These are phyloP conservation scores for Apiospora phragmitis DNA, from an alignment of 2,329 filamentous ascomycete genomes.

Conservation along the genomic window DNA sequence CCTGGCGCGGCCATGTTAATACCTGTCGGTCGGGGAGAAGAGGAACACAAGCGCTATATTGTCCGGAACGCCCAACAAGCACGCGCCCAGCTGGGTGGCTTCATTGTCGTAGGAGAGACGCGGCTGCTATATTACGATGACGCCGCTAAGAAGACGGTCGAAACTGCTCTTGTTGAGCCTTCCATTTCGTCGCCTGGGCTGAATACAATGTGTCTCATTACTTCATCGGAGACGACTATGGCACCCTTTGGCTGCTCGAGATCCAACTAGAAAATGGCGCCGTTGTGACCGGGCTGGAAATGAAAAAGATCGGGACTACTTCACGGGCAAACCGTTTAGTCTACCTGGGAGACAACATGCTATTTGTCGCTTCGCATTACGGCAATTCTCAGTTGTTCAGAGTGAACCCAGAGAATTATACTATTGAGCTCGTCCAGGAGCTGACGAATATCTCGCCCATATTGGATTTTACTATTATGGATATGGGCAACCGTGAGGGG, in stretches of 20 bases:
- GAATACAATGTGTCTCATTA: slow-evolving; percentile 79
- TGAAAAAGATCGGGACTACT: slow-evolving; percentile 65
- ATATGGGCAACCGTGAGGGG: slow-evolving; percentile 83
- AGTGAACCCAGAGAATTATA: slow-evolving; percentile 29
- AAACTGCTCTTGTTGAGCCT: slow-evolving; percentile 67
- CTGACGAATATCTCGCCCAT: slow-evolving; percentile 87
- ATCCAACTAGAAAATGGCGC: slow-evolving; percentile 63
- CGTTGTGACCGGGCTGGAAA: slow-evolving; percentile 70
- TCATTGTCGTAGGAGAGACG: slow-evolving; percentile 78
- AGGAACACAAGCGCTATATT: slow-evolving; percentile 61
- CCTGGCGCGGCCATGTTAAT: slow-evolving; percentile 62
- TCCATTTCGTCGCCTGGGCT: slow-evolving; percentile 89
- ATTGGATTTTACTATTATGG: slow-evolving; percentile 93
- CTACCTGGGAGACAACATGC: slow-evolving; percentile 69
- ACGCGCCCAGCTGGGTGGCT: slow-evolving; percentile 64
- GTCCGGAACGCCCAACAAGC: slow-evolving; percentile 54
- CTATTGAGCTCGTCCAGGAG: slow-evolving; percentile 70
- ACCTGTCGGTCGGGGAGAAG: slow-evolving; percentile 56
- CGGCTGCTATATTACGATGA: slow-evolving; percentile 85
- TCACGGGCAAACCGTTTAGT: slow-evolving; percentile 78
- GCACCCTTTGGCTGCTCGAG: slow-evolving; percentile 80
- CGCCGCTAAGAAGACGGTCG: slow-evolving; percentile 65
- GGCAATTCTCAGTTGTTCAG: slow-evolving; percentile 83
- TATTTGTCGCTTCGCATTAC: slow-evolving; percentile 91
- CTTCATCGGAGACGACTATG: slow-evolving; percentile 91